A percentile compares a stretch with the other conserved stretches of the same genome.
phyloP scores from a whole-genome alignment of 441 rosid species.

The Gossypium lobatum region DNA sequence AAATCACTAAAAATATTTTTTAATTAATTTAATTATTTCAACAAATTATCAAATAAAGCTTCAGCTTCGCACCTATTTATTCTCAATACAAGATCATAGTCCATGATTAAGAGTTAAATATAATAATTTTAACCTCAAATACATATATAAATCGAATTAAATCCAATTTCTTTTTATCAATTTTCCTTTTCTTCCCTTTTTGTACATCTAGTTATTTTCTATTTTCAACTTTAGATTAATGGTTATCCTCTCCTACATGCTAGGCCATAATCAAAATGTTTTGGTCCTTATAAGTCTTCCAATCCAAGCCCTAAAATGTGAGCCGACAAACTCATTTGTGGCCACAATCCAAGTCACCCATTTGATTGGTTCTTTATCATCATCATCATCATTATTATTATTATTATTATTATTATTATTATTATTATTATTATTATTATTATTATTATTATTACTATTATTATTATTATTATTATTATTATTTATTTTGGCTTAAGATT shows the following conservation, averaged over 20 bases:
- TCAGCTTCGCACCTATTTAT: too few relatives aligned
- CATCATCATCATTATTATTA: too few relatives aligned
- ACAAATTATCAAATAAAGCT: too few relatives aligned
- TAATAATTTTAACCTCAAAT: too few relatives aligned
- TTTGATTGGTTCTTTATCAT: constrained; percentile 23
- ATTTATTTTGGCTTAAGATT: neutral
- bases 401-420: too few relatives aligned
- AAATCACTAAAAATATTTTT: too few relatives aligned
- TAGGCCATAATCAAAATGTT: constrained; percentile 35
- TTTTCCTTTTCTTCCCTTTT: constrained; percentile 7
- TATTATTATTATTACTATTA: neutral
- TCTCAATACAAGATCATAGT: too few relatives aligned
- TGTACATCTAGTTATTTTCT: constrained; percentile 33
- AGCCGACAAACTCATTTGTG: constrained; percentile 72
- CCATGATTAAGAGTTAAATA: too few relatives aligned
- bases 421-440: too few relatives aligned
- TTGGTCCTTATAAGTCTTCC: constrained; percentile 16
- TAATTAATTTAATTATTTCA: too few relatives aligned
- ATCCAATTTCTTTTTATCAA: neutral
- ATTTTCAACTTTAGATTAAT: constrained; percentile 20
- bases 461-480: too few relatives aligned
- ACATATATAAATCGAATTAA: too few relatives aligned
- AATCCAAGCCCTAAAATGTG: constrained; percentile 38
- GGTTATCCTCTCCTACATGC: constrained; percentile 20
- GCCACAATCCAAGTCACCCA: constrained; percentile 18